Base-by-base conservation (phyloP, 2,329 filamentous ascomycete species). In the Fusarium xyrophilum region DNA sequence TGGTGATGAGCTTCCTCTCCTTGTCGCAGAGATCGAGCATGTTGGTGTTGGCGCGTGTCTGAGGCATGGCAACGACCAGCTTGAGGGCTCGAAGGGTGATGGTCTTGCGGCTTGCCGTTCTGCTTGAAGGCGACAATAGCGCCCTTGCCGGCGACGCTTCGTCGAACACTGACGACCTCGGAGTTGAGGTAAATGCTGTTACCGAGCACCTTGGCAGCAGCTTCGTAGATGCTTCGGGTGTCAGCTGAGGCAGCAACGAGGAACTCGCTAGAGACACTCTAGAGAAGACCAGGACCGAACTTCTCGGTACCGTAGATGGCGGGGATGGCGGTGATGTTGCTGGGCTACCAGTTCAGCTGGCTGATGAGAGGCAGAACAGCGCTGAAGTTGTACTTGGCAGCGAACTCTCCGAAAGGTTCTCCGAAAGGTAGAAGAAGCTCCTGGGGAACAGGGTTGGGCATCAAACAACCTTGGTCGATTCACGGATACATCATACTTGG, bases 291-390 rank as follows among this genome's bases (percentile, higher is more conserved):
- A 2, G 70, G 59, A 0, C 70, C 70, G 9, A 72, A 61, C 7
- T 47, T 67, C 61, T 72, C 72, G 30, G 72, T 48, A 1, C 70
- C 70, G 9, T 73, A 72, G 0, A 73, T 40, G 12, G 70, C 21
- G 1, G 70, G 59, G 1, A 71, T 44, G 7, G 66, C 59, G 3
- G 68, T 50, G 17, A 69, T 65, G 27, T 66, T 56, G 1, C 70
- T 70, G 9, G 53, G 27, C n/a, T 73, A 71, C 70, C 68, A 68
- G 56, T 62, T 62, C 23, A 67, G 51, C 48, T 71, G 65, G 4
- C 36, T 33, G 3, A 72, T 69, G 4, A 59, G 39, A 12, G 69
- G 62, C 0, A 72, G 36, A 1, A 71, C 39, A 1, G 67, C 69
- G 3, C 23, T 56, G 33, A 72, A 73, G 23, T 65, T 47, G 38